Conservation (phyloP, 2,329 filamentous ascomycete species). For the Aspergillus hortae region DNA sequence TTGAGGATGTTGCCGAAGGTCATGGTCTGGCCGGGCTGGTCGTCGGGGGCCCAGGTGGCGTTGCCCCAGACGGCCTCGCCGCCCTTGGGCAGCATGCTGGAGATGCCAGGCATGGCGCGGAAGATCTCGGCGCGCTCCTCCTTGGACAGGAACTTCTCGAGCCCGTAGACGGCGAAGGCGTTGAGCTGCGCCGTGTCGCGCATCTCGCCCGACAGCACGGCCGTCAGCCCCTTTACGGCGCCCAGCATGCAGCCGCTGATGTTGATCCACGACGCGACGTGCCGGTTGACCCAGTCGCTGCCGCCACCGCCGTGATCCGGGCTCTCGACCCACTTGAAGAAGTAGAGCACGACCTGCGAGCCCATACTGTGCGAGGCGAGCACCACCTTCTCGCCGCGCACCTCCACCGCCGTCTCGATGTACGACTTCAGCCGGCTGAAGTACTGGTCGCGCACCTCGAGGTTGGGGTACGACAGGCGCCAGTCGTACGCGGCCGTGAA, state of each 20-base stretch:
- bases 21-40: constrained; percentile 66
- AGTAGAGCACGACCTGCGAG: constrained; percentile 83
- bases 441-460: constrained; percentile 88
- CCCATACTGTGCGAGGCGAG: constrained; percentile 97
- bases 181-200: constrained; percentile 96
- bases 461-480: constrained; percentile 84
- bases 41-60: constrained; percentile 80
- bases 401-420: constrained; percentile 77
- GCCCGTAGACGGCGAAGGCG: constrained; percentile 89
- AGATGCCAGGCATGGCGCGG: constrained; percentile 93
- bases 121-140: constrained; percentile 92
- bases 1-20: constrained; percentile 81
- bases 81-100: constrained; percentile 92
- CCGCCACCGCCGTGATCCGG: constrained; percentile 76
- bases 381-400: constrained; percentile 74
- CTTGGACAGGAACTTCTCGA: constrained; percentile 91
- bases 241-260: constrained; percentile 98
- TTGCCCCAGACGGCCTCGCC: constrained; percentile 96
- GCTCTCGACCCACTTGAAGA: constrained; percentile 77
- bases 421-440: constrained; percentile 87
- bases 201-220: constrained; percentile 94
- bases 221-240: constrained; percentile 83
- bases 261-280: constrained; percentile 96
- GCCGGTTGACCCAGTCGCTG: constrained; percentile 79
- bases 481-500: constrained; percentile 79